Percentiles rank a stretch among this genome's conserved stretches.
Evolutionary conservation across 768 basidiomycete genomes (phyloP).

Genomic region (Xerocomus brunneocitrinus): DNA sequence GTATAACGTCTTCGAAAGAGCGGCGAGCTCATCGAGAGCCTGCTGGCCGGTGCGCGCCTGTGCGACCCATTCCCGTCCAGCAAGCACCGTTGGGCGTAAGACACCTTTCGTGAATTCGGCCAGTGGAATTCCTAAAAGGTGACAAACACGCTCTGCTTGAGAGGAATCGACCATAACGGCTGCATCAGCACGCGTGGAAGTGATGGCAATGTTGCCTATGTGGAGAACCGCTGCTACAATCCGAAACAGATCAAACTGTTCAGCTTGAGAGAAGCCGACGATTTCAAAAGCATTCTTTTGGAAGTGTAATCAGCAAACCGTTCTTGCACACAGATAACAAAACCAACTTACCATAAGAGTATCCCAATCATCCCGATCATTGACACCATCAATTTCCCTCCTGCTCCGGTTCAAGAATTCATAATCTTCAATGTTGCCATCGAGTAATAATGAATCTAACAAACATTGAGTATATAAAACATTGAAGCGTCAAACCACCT

Average conservation of each 20-base stretch:
- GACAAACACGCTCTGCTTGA: constrained; percentile 86
- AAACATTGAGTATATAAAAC: constrained; percentile 8
- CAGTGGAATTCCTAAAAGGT: constrained; percentile 84
- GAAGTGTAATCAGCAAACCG: constrained; percentile 4
- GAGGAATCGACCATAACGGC: constrained; percentile 74
- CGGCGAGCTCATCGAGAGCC: constrained; percentile 85
- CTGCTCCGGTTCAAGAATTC: constrained; percentile 89
- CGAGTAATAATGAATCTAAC: constrained; percentile 69
- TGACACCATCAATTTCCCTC: constrained; percentile 90
- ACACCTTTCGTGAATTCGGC: constrained; percentile 87
- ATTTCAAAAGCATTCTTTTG: constrained; percentile 73
- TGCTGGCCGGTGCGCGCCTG: constrained; percentile 90
- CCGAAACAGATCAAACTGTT: constrained; percentile 93
- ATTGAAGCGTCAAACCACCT: constrained; percentile 12
- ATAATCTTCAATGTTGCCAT: constrained; percentile 73
- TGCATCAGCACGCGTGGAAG: constrained; percentile 73
- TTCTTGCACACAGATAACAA: background rate
- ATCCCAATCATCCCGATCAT: constrained; percentile 88
- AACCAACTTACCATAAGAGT: constrained; percentile 53
- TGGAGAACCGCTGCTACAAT: constrained; percentile 91
- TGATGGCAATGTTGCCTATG: constrained; percentile 88
- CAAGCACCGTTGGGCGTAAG: constrained; percentile 83
- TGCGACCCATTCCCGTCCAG: constrained; percentile 95
- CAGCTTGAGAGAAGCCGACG: constrained; percentile 79
- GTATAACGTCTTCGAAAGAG: constrained; percentile 92